Evolutionary conservation across 2,329 filamentous ascomycete species (phyloP).

Genomic region (Pezicula radicicola): DNA sequence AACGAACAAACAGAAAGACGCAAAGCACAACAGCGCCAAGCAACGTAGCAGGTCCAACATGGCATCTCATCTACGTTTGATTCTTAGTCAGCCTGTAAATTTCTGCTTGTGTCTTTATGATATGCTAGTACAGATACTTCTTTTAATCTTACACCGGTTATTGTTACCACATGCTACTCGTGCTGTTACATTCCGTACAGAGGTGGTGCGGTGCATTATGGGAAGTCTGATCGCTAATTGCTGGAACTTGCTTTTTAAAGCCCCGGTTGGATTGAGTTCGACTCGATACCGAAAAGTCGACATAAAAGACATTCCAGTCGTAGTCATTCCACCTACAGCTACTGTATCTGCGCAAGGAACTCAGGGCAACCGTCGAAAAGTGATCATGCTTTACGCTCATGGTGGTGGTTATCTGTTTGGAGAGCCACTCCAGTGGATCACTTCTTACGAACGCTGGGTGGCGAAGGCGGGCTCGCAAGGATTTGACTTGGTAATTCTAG

Average conservation of each 20-base stretch:
- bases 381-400: constrained; percentile 1
- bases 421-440: background rate
- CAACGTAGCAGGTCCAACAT: constrained; percentile 17
- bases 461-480: background rate
- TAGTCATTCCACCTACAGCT: background rate
- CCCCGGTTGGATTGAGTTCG: background rate
- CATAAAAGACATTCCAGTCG: background rate
- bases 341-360: background rate
- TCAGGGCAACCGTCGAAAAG: background rate
- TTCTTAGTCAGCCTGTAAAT: background rate
- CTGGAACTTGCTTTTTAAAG: constrained; percentile 2
- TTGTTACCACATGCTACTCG: background rate
- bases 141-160: background rate
- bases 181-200: background rate
- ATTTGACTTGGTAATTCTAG: background rate
- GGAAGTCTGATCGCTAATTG: background rate
- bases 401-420: constrained; percentile 1
- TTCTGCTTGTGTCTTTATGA: background rate
- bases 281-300: background rate
- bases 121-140: background rate
- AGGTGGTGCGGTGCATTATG: background rate
- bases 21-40: background rate
- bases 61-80: background rate
- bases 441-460: background rate
- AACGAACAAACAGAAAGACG: background rate